Evolutionary conservation across 163 green algal species (phyloP).

Genomic region (Scenedesmus sp.): DNA sequence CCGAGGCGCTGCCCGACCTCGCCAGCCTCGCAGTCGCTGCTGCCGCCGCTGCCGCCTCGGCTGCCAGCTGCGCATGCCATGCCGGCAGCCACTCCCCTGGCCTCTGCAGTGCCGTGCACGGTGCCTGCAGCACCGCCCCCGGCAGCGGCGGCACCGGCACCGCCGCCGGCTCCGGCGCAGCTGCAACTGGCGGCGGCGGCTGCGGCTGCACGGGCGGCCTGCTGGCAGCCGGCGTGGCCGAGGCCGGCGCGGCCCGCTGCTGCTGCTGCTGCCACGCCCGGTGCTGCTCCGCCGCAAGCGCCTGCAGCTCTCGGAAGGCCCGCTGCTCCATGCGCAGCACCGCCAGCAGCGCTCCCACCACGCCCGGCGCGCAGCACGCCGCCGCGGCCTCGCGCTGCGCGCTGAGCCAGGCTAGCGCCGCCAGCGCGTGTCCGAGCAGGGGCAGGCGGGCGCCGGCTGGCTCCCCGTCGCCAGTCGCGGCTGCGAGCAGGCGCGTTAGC

Average conservation of each 20-base stretch:
- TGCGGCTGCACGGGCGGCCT: neutral
- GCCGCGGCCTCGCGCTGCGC: slow-evolving; percentile 2
- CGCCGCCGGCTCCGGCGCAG: neutral
- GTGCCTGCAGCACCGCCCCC: neutral
- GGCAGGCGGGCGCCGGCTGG: neutral
- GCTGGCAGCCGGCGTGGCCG: no score
- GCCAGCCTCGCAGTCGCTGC: no score
- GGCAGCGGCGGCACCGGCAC: slow-evolving; percentile 1
- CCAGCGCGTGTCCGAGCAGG: neutral
- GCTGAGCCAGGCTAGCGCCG: slow-evolving; percentile 5
- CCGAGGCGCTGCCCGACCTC: no score
- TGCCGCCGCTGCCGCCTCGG: slow-evolving; percentile 6
- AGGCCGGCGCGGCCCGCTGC: slow-evolving; percentile 12
- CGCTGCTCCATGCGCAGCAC: slow-evolving; percentile 31
- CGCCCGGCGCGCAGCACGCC: slow-evolving; percentile 15
- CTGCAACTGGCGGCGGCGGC: neutral
- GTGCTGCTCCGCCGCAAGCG: slow-evolving; percentile 1
- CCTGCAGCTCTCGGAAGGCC: neutral
- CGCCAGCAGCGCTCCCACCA: slow-evolving; percentile 9
- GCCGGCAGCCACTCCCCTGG: neutral
- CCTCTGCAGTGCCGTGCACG: slow-evolving; percentile 7
- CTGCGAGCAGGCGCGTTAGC: slow-evolving; percentile 5
- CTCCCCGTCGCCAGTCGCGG: neutral
- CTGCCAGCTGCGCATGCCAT: slow-evolving; percentile 9
- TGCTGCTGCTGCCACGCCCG: slow-evolving; percentile 2